These are phyloP conservation scores for Fusarium metavorans DNA, from an alignment of 2,329 filamentous ascomycete genomes.

Conservation along the genomic window DNA sequence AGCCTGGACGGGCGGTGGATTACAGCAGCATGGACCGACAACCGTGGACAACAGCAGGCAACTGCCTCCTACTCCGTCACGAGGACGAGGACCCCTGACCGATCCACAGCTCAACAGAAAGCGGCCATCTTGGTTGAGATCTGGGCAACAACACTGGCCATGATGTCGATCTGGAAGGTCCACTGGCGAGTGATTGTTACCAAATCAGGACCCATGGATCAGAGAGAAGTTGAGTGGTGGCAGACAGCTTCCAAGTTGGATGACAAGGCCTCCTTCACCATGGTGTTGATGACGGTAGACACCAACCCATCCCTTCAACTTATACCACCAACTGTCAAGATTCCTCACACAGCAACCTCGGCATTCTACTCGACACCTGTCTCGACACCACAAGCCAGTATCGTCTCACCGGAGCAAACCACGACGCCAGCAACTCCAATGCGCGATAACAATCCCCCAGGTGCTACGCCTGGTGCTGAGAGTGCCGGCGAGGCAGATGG, in stretches of 20 bases:
- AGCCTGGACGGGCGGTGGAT: conserved; percentile 84
- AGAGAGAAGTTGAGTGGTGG: conserved; percentile 73
- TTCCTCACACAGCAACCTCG: conserved; percentile 59
- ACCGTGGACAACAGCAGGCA: conserved; percentile 77
- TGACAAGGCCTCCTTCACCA: conserved; percentile 61
- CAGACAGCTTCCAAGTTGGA: conserved; percentile 64
- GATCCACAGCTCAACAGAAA: conserved; percentile 59
- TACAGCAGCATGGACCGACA: conserved; percentile 84
- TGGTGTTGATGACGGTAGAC: conserved; percentile 74
- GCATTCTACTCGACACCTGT: conserved; percentile 71
- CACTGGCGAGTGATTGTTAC: conserved; percentile 83
- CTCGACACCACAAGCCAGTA: conserved; percentile 72
- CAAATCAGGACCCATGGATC: conserved; percentile 76
- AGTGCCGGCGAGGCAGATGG: conserved; percentile 55
- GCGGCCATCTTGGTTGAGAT: conserved; percentile 77
- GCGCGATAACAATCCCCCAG: conserved; percentile 51
- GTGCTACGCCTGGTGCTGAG: conserved; percentile 61
- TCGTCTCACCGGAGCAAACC: conserved; percentile 71
- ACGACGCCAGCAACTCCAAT: conserved; percentile 64
- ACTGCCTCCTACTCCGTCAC: conserved; percentile 80
- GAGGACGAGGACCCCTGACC: conserved; percentile 64
- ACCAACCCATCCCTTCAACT: conserved; percentile 73
- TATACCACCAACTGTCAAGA: conserved; percentile 65
- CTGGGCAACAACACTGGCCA: conserved; percentile 81
- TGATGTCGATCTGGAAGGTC: conserved; percentile 76